phyloP scores from a whole-genome alignment of 768 basidiomycete genomes.

The Amanita brunnescens region DNA sequence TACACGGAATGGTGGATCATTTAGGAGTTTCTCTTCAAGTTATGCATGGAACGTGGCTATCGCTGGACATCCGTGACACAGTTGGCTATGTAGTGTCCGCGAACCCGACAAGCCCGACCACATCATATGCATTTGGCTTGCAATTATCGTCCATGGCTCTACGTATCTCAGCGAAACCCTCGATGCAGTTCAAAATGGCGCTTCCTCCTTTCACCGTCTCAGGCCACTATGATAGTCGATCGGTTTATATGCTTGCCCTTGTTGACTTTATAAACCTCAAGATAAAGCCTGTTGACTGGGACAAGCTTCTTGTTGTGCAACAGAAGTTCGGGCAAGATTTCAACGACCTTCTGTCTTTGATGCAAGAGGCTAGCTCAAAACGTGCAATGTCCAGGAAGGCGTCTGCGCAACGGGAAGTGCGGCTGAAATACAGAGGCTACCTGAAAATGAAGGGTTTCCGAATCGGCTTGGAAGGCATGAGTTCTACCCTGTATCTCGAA shows the following conservation, averaged over 20 bases:
- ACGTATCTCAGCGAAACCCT: slow-evolving; percentile 25
- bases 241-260: slow-evolving; percentile 46
- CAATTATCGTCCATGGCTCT: slow-evolving; percentile 52
- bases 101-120: slow-evolving; percentile 20
- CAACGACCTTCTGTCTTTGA: slow-evolving; percentile 63
- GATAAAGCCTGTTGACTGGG: slow-evolving; percentile 78
- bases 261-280: slow-evolving; percentile 65
- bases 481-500: slow-evolving; percentile 68
- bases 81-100: slow-evolving; percentile 39
- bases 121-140: slow-evolving; percentile 47
- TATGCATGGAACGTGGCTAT: slow-evolving; percentile 84
- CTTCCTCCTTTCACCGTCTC: slow-evolving; percentile 60
- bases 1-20: slow-evolving; percentile 44
- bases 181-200: slow-evolving; percentile 48
- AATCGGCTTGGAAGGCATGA: slow-evolving; percentile 65
- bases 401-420: slow-evolving; percentile 7
- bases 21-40: slow-evolving; percentile 64
- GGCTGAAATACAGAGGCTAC: slow-evolving; percentile 38
- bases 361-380: slow-evolving; percentile 47
- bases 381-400: slow-evolving; percentile 15
- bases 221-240: slow-evolving; percentile 42
- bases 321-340: slow-evolving; percentile 89
- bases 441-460: slow-evolving; percentile 74
- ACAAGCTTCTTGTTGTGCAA: slow-evolving; percentile 74
- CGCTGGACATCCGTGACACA: slow-evolving; percentile 55